Evolutionary conservation across 2,329 filamentous ascomycete genomes (phyloP).

Genomic region (Polytolypa hystricis): DNA sequence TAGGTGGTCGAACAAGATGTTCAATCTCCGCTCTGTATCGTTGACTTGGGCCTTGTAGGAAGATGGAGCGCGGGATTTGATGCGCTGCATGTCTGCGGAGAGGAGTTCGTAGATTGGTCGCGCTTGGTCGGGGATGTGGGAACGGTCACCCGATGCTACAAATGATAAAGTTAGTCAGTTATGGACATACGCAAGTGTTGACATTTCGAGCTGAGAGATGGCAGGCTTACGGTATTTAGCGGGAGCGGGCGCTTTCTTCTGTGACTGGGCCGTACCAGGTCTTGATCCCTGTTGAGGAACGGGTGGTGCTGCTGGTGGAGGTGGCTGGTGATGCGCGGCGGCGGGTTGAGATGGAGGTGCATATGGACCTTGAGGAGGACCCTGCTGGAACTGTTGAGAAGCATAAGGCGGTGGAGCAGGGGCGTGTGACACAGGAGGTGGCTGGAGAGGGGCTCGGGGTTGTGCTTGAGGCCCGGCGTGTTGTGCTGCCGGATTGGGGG

Average conservation of each 20-base stretch:
- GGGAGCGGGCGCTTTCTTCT: constrained; percentile 39
- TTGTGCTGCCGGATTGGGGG: constrained; percentile 53
- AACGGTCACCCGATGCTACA: constrained; percentile 62
- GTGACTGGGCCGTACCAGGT: constrained; percentile 40
- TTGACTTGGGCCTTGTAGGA: constrained; percentile 80
- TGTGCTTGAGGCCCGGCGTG: constrained; percentile 36
- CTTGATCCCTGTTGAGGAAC: constrained; percentile 35
- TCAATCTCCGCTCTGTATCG: constrained; percentile 85
- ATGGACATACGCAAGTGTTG: constrained; percentile 4
- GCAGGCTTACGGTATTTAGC: constrained; percentile 55
- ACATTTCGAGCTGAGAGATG: background rate
- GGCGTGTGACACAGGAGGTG: constrained; percentile 31
- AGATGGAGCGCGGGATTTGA: constrained; percentile 75
- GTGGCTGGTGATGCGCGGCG: constrained; percentile 24
- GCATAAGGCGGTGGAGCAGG: constrained; percentile 49
- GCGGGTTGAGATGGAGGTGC: constrained; percentile 32
- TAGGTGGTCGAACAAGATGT: constrained; percentile 89
- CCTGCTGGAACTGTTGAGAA: constrained; percentile 35
- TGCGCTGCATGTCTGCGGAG: constrained; percentile 72
- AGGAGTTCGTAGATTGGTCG: constrained; percentile 73
- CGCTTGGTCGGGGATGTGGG: constrained; percentile 70
- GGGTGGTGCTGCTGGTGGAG: constrained; percentile 28
- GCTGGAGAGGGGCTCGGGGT: constrained; percentile 38
- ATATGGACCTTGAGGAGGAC: constrained; percentile 32
- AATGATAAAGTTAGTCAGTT: constrained; percentile 10